Evolutionary conservation across 768 basidiomycete genomes (phyloP).

Genomic region (Tulasnella sp.): DNA sequence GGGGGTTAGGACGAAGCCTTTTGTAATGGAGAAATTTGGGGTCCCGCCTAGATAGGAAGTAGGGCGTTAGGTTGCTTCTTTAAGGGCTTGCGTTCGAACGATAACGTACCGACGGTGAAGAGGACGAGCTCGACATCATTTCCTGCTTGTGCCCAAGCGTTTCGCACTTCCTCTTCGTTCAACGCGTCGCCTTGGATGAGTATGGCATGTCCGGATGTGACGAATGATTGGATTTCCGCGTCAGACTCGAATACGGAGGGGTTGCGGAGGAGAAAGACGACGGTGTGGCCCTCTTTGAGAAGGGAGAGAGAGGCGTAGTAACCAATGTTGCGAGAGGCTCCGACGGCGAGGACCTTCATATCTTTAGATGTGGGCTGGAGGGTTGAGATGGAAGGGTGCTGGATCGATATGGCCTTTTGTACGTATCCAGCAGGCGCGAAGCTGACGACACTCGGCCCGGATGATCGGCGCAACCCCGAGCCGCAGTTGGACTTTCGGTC

Average conservation of each 20-base stretch:
- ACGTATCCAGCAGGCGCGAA: too few species aligned
- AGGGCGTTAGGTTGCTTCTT: background rate
- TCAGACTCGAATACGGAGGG: background rate
- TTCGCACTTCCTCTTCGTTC: background rate
- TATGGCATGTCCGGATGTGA: background rate
- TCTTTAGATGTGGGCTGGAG: background rate
- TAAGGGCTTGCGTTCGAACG: background rate
- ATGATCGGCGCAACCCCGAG: too few species aligned
- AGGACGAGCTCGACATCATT: constrained; percentile 1
- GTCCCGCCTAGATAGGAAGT: constrained; percentile 31
- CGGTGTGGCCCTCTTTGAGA: background rate
- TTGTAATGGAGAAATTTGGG: constrained; percentile 34
- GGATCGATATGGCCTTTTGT: too few species aligned
- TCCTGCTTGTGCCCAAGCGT: background rate
- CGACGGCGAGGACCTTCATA: constrained; percentile 8
- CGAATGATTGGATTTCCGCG: background rate
- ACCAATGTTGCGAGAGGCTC: constrained; percentile 8
- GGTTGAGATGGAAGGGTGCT: too few species aligned
- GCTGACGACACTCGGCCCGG: too few species aligned
- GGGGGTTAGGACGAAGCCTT: constrained; percentile 43
- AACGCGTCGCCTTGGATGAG: constrained; percentile 10
- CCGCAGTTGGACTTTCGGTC: too few species aligned
- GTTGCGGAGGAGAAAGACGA: constrained; percentile 10
- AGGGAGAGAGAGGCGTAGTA: constrained; percentile 3
- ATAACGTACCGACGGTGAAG: background rate